Evolutionary conservation across 2,329 filamentous ascomycete species (phyloP).

Genomic region (Aspergillus fumigatus): DNA sequence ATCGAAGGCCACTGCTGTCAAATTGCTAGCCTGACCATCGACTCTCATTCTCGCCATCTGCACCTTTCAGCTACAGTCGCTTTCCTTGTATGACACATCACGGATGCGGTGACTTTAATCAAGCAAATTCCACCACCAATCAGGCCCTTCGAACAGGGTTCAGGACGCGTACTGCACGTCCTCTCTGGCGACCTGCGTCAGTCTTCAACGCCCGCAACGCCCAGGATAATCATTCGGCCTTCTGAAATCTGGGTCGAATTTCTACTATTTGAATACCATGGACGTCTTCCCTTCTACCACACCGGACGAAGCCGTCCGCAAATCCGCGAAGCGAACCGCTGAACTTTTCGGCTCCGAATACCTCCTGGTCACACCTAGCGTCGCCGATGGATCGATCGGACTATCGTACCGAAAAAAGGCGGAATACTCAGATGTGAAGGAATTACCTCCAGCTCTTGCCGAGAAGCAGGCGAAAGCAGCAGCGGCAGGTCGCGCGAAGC

Average conservation of each 20-base stretch:
- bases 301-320: conserved; percentile 36
- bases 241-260: background rate
- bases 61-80: background rate
- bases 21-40: background rate
- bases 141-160: conserved; percentile 2
- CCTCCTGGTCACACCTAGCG: conserved; percentile 41
- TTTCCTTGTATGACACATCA: background rate
- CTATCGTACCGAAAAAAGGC: conserved; percentile 43
- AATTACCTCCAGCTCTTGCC: conserved; percentile 71
- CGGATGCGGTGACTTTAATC: background rate
- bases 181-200: background rate
- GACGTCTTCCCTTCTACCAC: conserved; percentile 26
- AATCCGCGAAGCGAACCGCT: conserved; percentile 43
- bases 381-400: conserved; percentile 39
- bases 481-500: conserved; percentile 60
- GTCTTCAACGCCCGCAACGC: background rate
- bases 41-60: background rate
- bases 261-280: conserved; percentile 20
- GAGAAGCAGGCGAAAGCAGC: conserved; percentile 69
- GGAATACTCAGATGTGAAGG: conserved; percentile 75
- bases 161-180: conserved; percentile 16
- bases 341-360: conserved; percentile 47
- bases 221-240: background rate
- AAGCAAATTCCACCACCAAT: background rate
- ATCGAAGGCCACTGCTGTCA: conserved; percentile 1